Base-by-base conservation (phyloP, 345 rosid species). In the Eucalyptus globulus region DNA sequence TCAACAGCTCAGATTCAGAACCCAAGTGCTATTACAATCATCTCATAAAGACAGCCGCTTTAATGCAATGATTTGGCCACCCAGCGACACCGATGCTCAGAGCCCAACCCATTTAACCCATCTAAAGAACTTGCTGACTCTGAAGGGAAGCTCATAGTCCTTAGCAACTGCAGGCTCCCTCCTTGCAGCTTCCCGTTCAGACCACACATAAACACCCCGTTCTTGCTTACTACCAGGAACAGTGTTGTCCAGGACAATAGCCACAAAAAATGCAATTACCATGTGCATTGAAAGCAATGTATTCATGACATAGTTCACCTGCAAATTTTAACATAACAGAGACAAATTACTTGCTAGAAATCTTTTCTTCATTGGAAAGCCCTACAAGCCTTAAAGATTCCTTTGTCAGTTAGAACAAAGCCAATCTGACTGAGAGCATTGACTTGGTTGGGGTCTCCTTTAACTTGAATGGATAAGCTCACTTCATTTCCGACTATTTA, bases 91-190 rank as follows among this genome's bases (percentile, higher is more conserved):
- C 31, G 14, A 24, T 54, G 40, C 87, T 97, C 94, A 97, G 85
- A 98, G 92, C 87, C 99, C 99, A 22, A 97, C 99, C 99, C 99
- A 97, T 86, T 95, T 98, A 65, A 98, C 98, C 99, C 99, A 98
- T 94, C 96, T 93, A 94, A 98, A 98, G 91, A 95, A 80, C 90
- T 96, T 91, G 72, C 99, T 96, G 14, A 96, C 97, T 92, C 97
- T 92, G 93, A 95, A 96, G 37, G 99, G 99, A 80, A 98, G 91
- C 90, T 91, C 97, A 27, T 97, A 98, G 93, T 98, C 99, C 93
- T 98, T 97, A 56, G 95, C 90, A 53, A 98, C 93, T 14, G 95
- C 97, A 21, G 96, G 97, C 87, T 98, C 99, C 92, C 99, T 96
- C 90, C 96, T 96, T 14, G 96, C 98, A 87, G 96, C 93, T 88